These are phyloP conservation scores for Phlyctochytrium planicorne DNA, from an alignment of 192 early-diverging fungal genomes.

Conservation along the genomic window DNA sequence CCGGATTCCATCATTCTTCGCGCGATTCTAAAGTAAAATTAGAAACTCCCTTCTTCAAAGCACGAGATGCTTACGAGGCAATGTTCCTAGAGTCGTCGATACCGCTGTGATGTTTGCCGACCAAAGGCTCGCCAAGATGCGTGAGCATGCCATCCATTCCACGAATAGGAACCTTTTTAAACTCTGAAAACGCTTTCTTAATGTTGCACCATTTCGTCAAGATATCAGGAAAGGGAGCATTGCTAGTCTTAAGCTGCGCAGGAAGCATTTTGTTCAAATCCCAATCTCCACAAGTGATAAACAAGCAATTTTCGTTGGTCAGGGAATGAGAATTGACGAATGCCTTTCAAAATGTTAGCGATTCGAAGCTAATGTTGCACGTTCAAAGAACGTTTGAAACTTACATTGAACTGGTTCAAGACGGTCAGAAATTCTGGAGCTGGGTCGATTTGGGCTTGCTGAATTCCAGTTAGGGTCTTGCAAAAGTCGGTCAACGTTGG, in stretches of 20 bases:
- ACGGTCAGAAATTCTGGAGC: slow-evolving; percentile 52
- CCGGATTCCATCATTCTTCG: slow-evolving; percentile 47
- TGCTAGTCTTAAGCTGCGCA: no score
- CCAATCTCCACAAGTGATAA: slow-evolving; percentile 52
- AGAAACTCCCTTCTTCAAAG: no score
- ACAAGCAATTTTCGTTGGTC: slow-evolving; percentile 11
- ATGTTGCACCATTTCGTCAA: slow-evolving; percentile 41
- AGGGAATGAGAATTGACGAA: slow-evolving; percentile 28
- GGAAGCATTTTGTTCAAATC: slow-evolving; percentile 44
- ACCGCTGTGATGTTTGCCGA: slow-evolving; percentile 74
- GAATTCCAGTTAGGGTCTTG: slow-evolving; percentile 73
- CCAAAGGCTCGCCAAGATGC: slow-evolving; percentile 54
- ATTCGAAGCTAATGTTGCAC: not conserved
- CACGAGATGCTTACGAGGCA: not conserved
- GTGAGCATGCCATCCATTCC: slow-evolving; percentile 70
- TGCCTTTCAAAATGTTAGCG: not conserved
- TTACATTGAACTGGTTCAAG: slow-evolving; percentile 48
- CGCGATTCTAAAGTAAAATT: slow-evolving; percentile 66
- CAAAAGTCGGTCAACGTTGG: slow-evolving; percentile 75
- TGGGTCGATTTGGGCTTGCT: slow-evolving; percentile 49
- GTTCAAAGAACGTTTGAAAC: no score
- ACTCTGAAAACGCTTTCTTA: slow-evolving; percentile 34
- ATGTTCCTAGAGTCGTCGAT: slow-evolving; percentile 81
- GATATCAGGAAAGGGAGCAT: no score
- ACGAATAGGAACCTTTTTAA: not conserved